Conservation (phyloP, 1,284 basidiomycete species). For the Sparassis latifolia region DNA sequence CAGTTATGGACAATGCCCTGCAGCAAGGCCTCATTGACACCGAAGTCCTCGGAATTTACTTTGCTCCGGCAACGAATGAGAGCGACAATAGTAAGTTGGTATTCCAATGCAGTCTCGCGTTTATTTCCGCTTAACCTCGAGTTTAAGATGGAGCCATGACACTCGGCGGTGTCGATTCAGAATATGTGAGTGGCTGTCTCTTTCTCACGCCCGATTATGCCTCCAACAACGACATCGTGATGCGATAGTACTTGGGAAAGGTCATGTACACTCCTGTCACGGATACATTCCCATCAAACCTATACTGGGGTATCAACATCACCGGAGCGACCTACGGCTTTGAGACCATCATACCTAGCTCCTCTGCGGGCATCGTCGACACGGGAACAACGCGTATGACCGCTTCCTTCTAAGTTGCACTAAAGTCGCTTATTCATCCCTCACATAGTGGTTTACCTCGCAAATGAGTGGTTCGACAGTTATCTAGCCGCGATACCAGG, state of each 20-base stretch:
- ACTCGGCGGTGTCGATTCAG: conserved; percentile 3
- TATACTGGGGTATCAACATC: conserved; percentile 33
- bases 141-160: conserved; percentile 4
- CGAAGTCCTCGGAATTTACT: conserved; percentile 45
- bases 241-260: conserved; percentile 1
- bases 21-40: conserved; percentile 34
- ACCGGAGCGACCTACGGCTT: conserved; percentile 24
- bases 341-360: conserved; percentile 8
- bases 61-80: conserved; percentile 29
- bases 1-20: conserved; percentile 32
- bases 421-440: not conserved
- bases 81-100: conserved; percentile 4
- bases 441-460: not conserved
- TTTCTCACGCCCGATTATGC: not conserved
- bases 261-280: conserved; percentile 11
- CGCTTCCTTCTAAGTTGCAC: not conserved
- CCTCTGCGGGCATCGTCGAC: conserved; percentile 20
- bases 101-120: not conserved
- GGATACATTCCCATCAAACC: conserved; percentile 19
- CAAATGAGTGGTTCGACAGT: not conserved
- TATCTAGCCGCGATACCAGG: conserved; percentile 1
- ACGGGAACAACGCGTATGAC: conserved; percentile 11
- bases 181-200: not conserved
- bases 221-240: not conserved
- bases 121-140: not conserved